These are phyloP conservation scores for Rubroboletus pulcherrimus DNA, from an alignment of 768 basidiomycete species.

Conservation along the genomic window DNA sequence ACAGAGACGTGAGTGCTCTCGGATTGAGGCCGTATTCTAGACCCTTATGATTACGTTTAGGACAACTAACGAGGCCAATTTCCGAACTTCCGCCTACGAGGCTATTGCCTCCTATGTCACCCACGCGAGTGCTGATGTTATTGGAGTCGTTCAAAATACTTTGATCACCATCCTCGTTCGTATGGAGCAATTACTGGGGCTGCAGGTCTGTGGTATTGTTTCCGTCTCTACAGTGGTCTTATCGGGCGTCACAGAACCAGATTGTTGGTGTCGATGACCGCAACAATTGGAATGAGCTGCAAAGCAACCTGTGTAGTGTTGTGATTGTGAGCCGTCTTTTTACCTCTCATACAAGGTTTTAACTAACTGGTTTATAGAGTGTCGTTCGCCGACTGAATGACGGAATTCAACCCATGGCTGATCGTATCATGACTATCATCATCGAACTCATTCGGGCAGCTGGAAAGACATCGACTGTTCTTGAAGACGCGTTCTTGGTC, in stretches of 20 bases:
- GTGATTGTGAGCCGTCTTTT: constrained; percentile 58
- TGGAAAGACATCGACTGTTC: constrained; percentile 88
- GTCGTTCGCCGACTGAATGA: constrained; percentile 80
- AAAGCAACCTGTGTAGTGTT: constrained; percentile 91
- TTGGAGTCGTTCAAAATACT: constrained; percentile 79
- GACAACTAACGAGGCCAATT: constrained; percentile 84
- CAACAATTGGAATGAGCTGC: constrained; percentile 98
- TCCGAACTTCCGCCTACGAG: constrained; percentile 93
- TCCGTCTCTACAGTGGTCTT: not conserved
- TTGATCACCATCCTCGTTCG: constrained; percentile 78
- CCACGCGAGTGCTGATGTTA: constrained; percentile 74
- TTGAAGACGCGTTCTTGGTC: constrained; percentile 95
- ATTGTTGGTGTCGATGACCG: constrained; percentile 93
- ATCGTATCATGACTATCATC: constrained; percentile 92
- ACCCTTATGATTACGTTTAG: constrained; percentile 36
- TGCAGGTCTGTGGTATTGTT: constrained; percentile 60
- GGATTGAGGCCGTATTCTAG: not conserved
- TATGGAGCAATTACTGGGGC: constrained; percentile 81
- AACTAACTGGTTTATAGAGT: constrained; percentile 45
- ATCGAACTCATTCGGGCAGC: constrained; percentile 82
- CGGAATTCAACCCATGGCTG: constrained; percentile 83
- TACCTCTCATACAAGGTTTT: not conserved
- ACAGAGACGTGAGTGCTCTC: constrained; percentile 70
- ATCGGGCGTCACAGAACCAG: constrained; percentile 59
- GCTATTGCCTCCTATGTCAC: constrained; percentile 86